Evolutionary conservation across 2,329 filamentous ascomycete species (phyloP), one percentile per base, ranked within the genome.

Genomic region (Penicillium sp.): DNA sequence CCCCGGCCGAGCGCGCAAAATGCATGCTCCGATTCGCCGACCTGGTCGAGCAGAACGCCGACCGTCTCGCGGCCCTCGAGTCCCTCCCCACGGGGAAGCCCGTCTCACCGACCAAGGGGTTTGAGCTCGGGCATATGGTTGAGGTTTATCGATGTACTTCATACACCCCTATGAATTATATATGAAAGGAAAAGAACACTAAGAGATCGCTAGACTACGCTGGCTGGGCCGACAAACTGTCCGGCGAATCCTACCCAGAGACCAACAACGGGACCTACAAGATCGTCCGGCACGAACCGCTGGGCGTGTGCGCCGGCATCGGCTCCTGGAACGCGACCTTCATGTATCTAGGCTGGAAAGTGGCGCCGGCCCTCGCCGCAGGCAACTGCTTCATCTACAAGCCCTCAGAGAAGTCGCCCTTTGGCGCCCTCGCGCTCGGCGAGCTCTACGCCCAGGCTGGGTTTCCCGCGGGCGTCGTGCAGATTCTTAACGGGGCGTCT

Each of bases 371-470:
- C 13, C 68, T 83, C n/a, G 78, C 79, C 2, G 75, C 78, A 2
- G 81, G 80, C 15, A 82, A 83, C 65, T 76, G 73, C 30, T 74
- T 81, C 48, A 78, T 82, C 59, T 69, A 82, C 61, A 83, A 83
- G 66, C 72, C 80, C 1, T 78, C 75, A 5, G 81, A 83, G 64
- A 80, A 81, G 62, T 76, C 79, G 1, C 81, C 81, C 1, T 70
- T 81, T 8, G 71, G 67, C 1, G 67, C 73, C 0, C 68, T 80
- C 7, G 73, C 72, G 0, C 66, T 81, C 3, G 80, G 75, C 0
- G 66, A 66, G 3, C 65, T 82, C 19, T 72, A 79, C 59, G 69
- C 70, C 31, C 70, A 78, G 60, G 81, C 80, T 5, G 80, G 80
- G 1, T 79, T 83, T 60, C 81, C 80, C 0, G 74, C 78, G 0